These are phyloP conservation scores for Ophiocordyceps polyrhachis-furcata DNA, from an alignment of 2,329 filamentous ascomycete genomes.

Conservation along the genomic window DNA sequence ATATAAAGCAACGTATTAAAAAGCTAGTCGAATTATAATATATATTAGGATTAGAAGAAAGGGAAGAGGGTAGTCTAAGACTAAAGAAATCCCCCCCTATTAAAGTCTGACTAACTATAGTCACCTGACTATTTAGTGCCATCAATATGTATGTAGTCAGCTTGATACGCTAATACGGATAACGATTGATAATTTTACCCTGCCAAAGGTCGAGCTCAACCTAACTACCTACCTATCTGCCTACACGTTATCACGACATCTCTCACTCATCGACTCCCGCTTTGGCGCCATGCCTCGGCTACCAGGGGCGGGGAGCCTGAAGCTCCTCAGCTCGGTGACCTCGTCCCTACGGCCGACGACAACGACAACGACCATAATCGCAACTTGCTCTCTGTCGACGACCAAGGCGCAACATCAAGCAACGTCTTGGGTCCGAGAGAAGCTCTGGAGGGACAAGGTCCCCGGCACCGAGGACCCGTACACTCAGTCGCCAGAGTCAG, in stretches of 20 bases:
- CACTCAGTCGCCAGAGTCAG: conserved; percentile 11
- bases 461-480: conserved; percentile 21
- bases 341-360: conserved; percentile 6
- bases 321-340: conserved; percentile 11
- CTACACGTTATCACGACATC: not conserved
- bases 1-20: too few species aligned
- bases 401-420: conserved; percentile 14
- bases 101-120: too few species aligned
- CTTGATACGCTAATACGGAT: too few species aligned
- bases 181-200: too few species aligned
- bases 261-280: not conserved
- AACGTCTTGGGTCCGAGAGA: conserved; percentile 19
- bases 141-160: too few species aligned
- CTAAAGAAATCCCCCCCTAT: too few species aligned
- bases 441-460: conserved; percentile 21
- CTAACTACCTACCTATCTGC: not conserved
- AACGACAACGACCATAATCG: conserved; percentile 10
- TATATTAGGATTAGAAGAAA: too few species aligned
- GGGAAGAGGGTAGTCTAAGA: too few species aligned
- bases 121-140: too few species aligned
- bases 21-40: too few species aligned
- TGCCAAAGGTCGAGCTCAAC: too few species aligned
- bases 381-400: conserved; percentile 15
- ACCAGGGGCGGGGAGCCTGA: conserved; percentile 17
- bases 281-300: conserved; percentile 21